phyloP scores from a whole-genome alignment of 768 basidiomycete genomes.

The Termitomyces sp. region DNA sequence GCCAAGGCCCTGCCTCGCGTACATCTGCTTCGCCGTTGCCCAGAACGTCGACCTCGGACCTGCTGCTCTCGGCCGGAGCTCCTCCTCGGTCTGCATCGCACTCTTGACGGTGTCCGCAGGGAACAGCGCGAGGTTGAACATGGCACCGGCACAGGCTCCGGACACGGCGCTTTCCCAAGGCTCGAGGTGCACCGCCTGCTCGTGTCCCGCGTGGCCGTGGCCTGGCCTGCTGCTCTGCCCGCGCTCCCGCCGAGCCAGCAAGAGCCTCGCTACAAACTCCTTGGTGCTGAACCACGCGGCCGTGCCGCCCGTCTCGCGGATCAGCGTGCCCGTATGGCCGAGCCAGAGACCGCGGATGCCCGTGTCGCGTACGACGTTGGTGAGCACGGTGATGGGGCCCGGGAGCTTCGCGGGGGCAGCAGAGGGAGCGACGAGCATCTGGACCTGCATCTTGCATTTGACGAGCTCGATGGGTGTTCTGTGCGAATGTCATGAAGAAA shows the following conservation, averaged over 20 bases:
- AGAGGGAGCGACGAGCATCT: slow-evolving; percentile 50
- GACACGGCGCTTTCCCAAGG: slow-evolving; percentile 82
- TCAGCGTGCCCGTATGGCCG: slow-evolving; percentile 88
- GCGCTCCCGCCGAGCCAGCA: slow-evolving; percentile 47
- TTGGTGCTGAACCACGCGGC: slow-evolving; percentile 91
- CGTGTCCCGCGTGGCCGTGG: not conserved
- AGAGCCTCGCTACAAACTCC: slow-evolving; percentile 61
- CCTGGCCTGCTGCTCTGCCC: too few species aligned
- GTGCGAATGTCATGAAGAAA: not conserved
- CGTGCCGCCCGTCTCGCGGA: slow-evolving; percentile 89
- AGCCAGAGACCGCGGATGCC: slow-evolving; percentile 93
- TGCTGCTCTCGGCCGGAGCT: slow-evolving; percentile 35
- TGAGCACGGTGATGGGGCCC: slow-evolving; percentile 49
- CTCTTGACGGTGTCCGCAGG: slow-evolving; percentile 95
- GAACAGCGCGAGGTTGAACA: slow-evolving; percentile 86
- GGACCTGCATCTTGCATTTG: slow-evolving; percentile 98
- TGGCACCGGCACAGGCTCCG: slow-evolving; percentile 81
- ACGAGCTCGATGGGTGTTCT: slow-evolving; percentile 93
- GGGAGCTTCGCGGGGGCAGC: slow-evolving; percentile 35
- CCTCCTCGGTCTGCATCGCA: slow-evolving; percentile 90
- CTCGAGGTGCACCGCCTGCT: slow-evolving; percentile 37
- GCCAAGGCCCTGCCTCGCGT: slow-evolving; percentile 60
- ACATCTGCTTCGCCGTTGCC: slow-evolving; percentile 64
- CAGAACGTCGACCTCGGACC: slow-evolving; percentile 35
- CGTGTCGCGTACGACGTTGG: slow-evolving; percentile 51